Evolutionary conservation across 2,329 filamentous ascomycete species (phyloP).

Genomic region (Lachnellula occidentalis): DNA sequence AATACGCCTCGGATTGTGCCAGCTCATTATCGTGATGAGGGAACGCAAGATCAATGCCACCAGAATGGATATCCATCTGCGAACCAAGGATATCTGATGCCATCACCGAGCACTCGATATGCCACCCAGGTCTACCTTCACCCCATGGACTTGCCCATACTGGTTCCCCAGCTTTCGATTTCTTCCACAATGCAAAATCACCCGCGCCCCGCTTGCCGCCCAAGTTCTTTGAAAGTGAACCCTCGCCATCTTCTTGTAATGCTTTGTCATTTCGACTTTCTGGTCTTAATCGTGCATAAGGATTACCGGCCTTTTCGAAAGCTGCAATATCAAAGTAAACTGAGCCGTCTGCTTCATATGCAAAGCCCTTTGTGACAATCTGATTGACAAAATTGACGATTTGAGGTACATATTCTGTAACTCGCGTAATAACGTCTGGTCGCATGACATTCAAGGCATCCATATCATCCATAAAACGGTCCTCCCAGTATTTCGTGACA

Average conservation of each 20-base stretch:
- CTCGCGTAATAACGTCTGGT: slow-evolving; percentile 76
- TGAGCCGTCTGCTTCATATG: slow-evolving; percentile 75
- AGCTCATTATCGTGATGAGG: slow-evolving; percentile 92
- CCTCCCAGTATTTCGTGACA: slow-evolving; percentile 79
- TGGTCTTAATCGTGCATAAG: slow-evolving; percentile 79
- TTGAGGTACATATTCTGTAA: slow-evolving; percentile 87
- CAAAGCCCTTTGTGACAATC: slow-evolving; percentile 72
- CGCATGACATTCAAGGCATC: slow-evolving; percentile 75
- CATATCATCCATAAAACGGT: slow-evolving; percentile 87
- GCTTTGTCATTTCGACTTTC: slow-evolving; percentile 80
- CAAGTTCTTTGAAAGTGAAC: slow-evolving; percentile 61
- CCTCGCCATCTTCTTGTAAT: slow-evolving; percentile 83
- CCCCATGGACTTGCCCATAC: slow-evolving; percentile 88
- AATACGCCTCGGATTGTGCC: slow-evolving; percentile 86
- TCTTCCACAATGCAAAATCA: slow-evolving; percentile 94
- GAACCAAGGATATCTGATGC: slow-evolving; percentile 80
- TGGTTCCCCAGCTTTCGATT: slow-evolving; percentile 85
- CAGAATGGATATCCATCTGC: slow-evolving; percentile 87
- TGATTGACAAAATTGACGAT: slow-evolving; percentile 77
- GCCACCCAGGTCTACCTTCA: slow-evolving; percentile 84
- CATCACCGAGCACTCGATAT: slow-evolving; percentile 97
- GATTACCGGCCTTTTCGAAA: slow-evolving; percentile 79
- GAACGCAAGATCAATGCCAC: slow-evolving; percentile 85
- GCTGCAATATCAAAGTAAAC: slow-evolving; percentile 90
- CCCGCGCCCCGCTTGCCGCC: slow-evolving; percentile 67